Base-by-base conservation (phyloP, 2,329 filamentous ascomycete species). In the Pseudogymnoascus sp. region DNA sequence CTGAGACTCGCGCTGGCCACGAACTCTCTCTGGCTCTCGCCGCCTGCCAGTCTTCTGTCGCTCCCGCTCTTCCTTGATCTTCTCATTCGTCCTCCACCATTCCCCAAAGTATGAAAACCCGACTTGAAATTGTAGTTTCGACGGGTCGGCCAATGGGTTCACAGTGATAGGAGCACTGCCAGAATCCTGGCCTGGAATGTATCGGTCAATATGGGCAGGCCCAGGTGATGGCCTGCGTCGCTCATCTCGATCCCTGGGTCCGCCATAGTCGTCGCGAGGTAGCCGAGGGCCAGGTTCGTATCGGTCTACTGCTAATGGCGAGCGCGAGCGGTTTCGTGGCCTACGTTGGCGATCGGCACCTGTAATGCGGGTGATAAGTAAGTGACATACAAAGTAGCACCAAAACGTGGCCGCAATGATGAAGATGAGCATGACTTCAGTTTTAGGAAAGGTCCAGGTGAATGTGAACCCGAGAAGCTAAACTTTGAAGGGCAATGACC, bases 61-160 rank as follows among this genome's bases (percentile, higher is more conserved):
- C 70, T 93, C 90, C 70, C 87, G 89, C 65, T 93, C 89, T 60
- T 93, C 89, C 75, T 91, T 93, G 72, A 93, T 88, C 71, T 87
- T 87, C 73, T 93, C 89, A 69, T 93, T 91, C 68, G 87, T 80
- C 65, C 90, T 84, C 90, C 90, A 93, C 90, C 90, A 93, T 74
- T 93, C 90, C 17, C 90, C 87, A 70, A 91, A 93, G 75, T 88
- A 93, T 13, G 89, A 93, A 75, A 93, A 93, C 1, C 90, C 90
- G 63, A 93, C 90, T 72, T 93, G 90, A 66, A 89, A 92, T 2
- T 88, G 85, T 9, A 93, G 80, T 65, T 84, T 84, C 69, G 88
- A 80, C 1, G 90, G 90, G 66, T 93, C 89, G 11, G 83, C 80
- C 2, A 93, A 77, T 7, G 88, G 89, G 68, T 93, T 93, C 17